Percentiles rank a stretch among this genome's conserved stretches.
Conservation (phyloP, 257 asterid genomes). For the Paraleonurus japonicus region DNA sequence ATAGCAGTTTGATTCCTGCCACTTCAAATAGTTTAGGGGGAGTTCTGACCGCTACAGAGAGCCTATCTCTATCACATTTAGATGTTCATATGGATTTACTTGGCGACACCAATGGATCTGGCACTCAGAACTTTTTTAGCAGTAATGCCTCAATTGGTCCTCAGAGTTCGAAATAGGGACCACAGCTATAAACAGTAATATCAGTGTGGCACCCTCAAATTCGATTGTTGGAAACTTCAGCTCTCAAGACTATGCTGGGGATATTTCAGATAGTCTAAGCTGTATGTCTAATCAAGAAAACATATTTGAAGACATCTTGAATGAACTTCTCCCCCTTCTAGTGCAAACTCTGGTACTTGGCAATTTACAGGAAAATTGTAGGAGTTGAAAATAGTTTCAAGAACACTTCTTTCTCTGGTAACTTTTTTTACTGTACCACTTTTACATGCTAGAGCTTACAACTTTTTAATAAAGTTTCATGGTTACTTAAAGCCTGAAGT, state of each 20-base stretch:
- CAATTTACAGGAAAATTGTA: slow-evolving; percentile 47
- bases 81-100: slow-evolving; percentile 33
- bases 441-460: slow-evolving; percentile 10
- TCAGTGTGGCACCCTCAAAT: slow-evolving; percentile 34
- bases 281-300: slow-evolving; percentile 49
- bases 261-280: slow-evolving; percentile 36
- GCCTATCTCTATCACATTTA: slow-evolving; percentile 22
- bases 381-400: slow-evolving; percentile 30
- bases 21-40: slow-evolving; percentile 28
- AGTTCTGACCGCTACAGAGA: slow-evolving; percentile 15
- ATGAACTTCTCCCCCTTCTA: slow-evolving; percentile 51
- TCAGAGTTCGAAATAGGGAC: slow-evolving; percentile 35
- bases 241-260: slow-evolving; percentile 30
- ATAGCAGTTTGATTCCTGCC: slow-evolving; percentile 23
- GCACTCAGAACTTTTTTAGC: slow-evolving; percentile 22
- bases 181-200: slow-evolving; percentile 21
- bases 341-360: slow-evolving; percentile 50
- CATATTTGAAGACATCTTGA: slow-evolving; percentile 50
- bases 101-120: slow-evolving; percentile 27
- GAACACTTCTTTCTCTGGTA: slow-evolving; percentile 30
- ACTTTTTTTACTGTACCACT: slow-evolving; percentile 9
- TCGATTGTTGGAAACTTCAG: slow-evolving; percentile 23
- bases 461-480: background rate
- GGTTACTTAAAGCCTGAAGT: background rate
- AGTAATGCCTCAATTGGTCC: slow-evolving; percentile 30